Evolutionary conservation across 2,329 filamentous ascomycete species (phyloP).

Genomic region (Samsoniella hepiali): DNA sequence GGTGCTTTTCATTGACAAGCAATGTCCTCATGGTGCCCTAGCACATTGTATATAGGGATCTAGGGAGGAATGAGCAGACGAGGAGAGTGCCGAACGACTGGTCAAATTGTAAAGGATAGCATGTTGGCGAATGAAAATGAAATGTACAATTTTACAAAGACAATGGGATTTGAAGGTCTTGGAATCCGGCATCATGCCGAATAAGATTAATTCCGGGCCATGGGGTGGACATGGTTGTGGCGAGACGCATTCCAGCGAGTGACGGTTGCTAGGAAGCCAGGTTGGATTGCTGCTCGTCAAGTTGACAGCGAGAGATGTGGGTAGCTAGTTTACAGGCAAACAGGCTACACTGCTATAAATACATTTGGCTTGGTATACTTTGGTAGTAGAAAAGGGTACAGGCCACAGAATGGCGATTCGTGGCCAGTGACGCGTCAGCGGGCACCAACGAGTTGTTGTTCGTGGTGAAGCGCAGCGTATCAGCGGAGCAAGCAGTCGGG

Average conservation of each 20-base stretch:
- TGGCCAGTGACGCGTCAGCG: conserved; percentile 2
- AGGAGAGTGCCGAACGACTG: background rate
- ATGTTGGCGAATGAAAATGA: background rate
- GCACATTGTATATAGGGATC: background rate
- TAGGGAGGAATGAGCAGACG: background rate
- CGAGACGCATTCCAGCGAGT: conserved; percentile 4
- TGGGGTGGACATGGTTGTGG: background rate
- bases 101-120: background rate
- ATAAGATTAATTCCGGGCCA: background rate
- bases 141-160: background rate
- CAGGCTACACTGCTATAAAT: too few species aligned
- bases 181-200: background rate
- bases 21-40: too few species aligned
- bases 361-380: background rate
- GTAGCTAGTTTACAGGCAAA: too few species aligned
- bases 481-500: background rate
- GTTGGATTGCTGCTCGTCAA: too few species aligned
- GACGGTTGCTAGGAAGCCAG: background rate
- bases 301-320: too few species aligned
- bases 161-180: conserved; percentile 3
- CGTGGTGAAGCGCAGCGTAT: background rate
- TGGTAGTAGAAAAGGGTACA: background rate
- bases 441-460: background rate
- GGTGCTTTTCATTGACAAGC: background rate
- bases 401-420: background rate